Conservation (phyloP, 2,329 filamentous ascomycete species). For the Phyllosticta citribraziliensis region DNA sequence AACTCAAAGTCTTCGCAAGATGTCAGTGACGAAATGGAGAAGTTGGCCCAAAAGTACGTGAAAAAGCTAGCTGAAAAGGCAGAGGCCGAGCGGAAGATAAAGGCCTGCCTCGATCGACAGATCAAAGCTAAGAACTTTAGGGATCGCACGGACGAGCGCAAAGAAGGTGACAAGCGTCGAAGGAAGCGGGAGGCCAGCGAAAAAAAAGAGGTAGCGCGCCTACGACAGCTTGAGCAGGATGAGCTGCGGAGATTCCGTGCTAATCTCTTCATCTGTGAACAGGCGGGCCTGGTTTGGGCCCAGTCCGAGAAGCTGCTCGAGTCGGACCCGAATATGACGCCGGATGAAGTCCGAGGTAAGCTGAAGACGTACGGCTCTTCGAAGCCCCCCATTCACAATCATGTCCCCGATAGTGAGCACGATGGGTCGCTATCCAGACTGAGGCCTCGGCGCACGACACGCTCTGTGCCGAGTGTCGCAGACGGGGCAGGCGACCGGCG, state of each 20-base stretch:
- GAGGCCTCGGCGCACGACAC: not conserved
- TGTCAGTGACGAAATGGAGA: not conserved
- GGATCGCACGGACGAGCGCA: not conserved
- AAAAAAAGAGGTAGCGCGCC: not conserved
- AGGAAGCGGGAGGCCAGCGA: not conserved
- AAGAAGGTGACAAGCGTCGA: not conserved
- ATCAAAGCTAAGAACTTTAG: slow-evolving; percentile 5
- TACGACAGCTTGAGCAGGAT: not conserved
- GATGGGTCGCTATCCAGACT: not conserved
- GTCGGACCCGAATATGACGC: not conserved
- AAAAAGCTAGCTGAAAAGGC: not conserved
- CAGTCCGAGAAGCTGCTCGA: not conserved
- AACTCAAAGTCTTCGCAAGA: not conserved
- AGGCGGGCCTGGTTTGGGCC: not conserved
- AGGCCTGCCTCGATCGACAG: slow-evolving; percentile 1
- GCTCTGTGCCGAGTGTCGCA: not conserved
- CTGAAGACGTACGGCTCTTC: not conserved
- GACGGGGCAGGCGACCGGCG: not conserved
- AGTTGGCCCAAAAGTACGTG: not conserved
- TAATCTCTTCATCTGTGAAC: not conserved
- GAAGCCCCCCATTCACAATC: not conserved
- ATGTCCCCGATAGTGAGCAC: not conserved
- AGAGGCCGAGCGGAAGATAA: not conserved
- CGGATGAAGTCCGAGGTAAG: not conserved
- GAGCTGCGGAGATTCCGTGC: not conserved